Conservation (phyloP, 306 rosid genomes). For the Mimosa pudica region DNA sequence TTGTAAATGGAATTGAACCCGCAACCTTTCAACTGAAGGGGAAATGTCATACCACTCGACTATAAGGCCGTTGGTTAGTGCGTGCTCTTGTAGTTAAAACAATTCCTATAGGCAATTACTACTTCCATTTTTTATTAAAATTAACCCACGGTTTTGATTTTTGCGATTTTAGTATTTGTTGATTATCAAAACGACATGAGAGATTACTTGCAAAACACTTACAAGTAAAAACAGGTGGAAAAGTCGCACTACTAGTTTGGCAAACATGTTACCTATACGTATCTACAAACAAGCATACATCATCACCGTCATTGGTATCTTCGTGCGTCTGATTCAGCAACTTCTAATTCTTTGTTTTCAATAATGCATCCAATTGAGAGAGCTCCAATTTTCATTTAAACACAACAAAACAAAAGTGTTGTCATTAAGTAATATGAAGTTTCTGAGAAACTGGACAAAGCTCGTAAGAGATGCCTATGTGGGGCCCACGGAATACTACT, state of each 20-base stretch:
- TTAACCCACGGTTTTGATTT: no score
- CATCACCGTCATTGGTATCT: neutral
- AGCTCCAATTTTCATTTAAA: neutral
- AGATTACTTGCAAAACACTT: neutral
- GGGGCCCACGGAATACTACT: conserved; percentile 16
- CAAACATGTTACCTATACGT: conserved; percentile 8
- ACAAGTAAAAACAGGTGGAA: neutral
- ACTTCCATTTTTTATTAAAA: no score
- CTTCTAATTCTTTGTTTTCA: neutral
- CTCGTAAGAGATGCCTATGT: neutral
- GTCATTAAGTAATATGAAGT: conserved; percentile 15
- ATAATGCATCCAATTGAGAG: neutral
- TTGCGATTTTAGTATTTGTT: no score
- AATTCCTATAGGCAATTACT: neutral
- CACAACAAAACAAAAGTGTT: neutral
- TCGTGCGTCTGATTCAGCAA: neutral
- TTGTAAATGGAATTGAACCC: no score
- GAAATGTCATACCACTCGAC: no score
- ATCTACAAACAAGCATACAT: neutral
- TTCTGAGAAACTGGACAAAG: conserved; percentile 32
- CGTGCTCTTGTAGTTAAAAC: no score
- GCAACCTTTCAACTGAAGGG: no score
- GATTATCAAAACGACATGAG: no score
- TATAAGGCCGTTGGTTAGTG: no score
- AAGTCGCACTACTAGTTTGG: neutral